Conservation (phyloP, 371 early-diverging fungal species). For the Chytridiales sp. region DNA sequence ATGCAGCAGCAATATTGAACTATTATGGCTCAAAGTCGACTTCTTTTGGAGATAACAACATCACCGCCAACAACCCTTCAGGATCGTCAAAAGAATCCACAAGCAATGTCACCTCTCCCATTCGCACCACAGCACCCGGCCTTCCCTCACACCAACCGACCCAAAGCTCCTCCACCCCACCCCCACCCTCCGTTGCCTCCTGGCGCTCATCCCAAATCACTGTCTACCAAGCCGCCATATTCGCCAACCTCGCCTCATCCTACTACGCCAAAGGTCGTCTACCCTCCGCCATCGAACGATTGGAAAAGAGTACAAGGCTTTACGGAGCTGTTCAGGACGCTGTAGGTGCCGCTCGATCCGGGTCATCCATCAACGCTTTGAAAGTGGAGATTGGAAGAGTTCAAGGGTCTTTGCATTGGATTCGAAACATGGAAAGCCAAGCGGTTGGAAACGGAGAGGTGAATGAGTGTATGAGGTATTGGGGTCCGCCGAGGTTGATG, state of each 20-base stretch:
- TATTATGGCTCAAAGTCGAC: slow-evolving; percentile 24
- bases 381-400: slow-evolving; percentile 32
- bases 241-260: slow-evolving; percentile 7
- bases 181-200: too few species aligned
- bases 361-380: slow-evolving; percentile 28
- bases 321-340: slow-evolving; percentile 21
- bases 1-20: slow-evolving; percentile 39
- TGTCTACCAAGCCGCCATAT: background rate
- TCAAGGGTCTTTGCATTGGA: slow-evolving; percentile 32
- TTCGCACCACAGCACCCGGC: too few species aligned
- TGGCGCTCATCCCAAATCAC: too few species aligned
- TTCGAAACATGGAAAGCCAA: slow-evolving; percentile 33
- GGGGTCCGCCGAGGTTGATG: slow-evolving; percentile 42
- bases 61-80: background rate
- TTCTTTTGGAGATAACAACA: slow-evolving; percentile 7
- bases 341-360: slow-evolving; percentile 13
- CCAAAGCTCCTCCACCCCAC: too few species aligned
- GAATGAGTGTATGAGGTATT: slow-evolving; percentile 38
- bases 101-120: too few species aligned
- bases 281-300: slow-evolving; percentile 32
- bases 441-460: slow-evolving; percentile 25
- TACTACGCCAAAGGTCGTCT: slow-evolving; percentile 40
- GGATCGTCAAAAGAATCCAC: too few species aligned
- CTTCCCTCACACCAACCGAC: too few species aligned
- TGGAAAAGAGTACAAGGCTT: slow-evolving; percentile 29